These are phyloP conservation scores for Cucurbita argyrosperma DNA, from an alignment of 306 rosid species.

Conservation along the genomic window DNA sequence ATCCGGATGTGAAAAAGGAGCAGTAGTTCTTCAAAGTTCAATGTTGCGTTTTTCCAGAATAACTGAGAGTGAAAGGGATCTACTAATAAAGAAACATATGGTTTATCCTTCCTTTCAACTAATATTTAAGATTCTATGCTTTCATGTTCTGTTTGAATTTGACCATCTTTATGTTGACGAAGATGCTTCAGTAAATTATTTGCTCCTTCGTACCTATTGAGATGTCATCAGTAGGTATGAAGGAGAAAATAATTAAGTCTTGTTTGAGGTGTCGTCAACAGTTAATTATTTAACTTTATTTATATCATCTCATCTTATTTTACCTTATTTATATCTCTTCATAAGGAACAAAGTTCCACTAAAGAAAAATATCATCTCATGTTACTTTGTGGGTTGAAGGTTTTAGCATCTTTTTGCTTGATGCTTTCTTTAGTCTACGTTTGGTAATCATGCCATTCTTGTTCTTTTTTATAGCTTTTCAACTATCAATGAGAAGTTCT, in stretches of 20 bases:
- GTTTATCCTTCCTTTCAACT: slow-evolving; percentile 19
- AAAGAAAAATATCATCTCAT: background rate
- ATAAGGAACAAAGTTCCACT: background rate
- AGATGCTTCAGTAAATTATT: background rate
- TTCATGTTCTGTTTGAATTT: background rate
- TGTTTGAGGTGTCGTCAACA: no score
- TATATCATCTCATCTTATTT: background rate
- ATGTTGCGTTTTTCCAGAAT: slow-evolving; percentile 56
- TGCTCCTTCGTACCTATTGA: background rate
- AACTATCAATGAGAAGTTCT: background rate
- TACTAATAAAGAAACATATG: slow-evolving; percentile 74
- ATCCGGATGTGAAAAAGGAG: slow-evolving; percentile 52
- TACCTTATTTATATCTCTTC: background rate
- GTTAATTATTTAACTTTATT: background rate
- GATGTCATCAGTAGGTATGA: background rate
- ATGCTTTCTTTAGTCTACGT: background rate
- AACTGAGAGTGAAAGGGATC: slow-evolving; percentile 68
- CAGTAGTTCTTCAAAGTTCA: slow-evolving; percentile 57
- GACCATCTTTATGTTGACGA: background rate
- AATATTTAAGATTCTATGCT: background rate
- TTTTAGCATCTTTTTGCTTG: background rate
- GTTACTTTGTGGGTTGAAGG: background rate
- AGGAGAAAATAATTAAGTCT: no score
- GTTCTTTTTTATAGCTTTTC: background rate
- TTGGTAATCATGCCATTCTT: background rate